Percentiles rank a stretch among this genome's conserved stretches.
Conservation (phyloP, 176 grass and related monocot genomes). For the Bonia amplexicaulis region DNA sequence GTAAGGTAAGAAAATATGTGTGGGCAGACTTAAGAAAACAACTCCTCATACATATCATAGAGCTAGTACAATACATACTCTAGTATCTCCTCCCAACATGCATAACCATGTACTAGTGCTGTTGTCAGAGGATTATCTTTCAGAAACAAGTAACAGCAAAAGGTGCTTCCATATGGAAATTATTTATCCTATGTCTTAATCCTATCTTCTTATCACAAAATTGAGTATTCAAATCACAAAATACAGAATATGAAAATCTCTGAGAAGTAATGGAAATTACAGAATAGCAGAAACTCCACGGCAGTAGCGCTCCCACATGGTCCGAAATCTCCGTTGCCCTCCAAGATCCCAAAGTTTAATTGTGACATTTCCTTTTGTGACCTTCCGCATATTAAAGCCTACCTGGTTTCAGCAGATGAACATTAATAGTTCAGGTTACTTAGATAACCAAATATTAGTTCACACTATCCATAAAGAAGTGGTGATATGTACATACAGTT, state of each 20-base stretch:
- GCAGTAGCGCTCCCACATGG: conserved; percentile 98
- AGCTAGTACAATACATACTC: not conserved
- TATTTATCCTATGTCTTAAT: not conserved
- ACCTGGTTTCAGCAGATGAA: conserved; percentile 54
- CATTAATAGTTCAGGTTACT: conserved; percentile 12
- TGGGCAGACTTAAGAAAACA: not conserved
- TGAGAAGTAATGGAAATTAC: conserved; percentile 49
- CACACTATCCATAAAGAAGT: not conserved
- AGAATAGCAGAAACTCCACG: conserved; percentile 95
- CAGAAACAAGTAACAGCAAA: not conserved
- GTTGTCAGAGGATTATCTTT: not conserved
- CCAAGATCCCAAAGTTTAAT: conserved; percentile 99
- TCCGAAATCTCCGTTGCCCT: conserved; percentile 89
- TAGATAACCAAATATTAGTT: not conserved
- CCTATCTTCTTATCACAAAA: not conserved
- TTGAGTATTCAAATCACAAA: not conserved
- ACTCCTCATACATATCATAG: not conserved
- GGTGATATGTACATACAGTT: conserved; percentile 53
- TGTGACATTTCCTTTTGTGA: conserved; percentile 98
- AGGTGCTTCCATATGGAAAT: not conserved
- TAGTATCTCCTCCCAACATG: not conserved
- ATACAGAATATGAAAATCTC: not conserved
- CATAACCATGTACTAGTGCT: conserved; percentile 4
- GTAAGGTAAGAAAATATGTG: not conserved
- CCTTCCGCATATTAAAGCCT: conserved; percentile 98